Percentiles rank a stretch among this genome's conserved stretches.
Conservation (phyloP, 2,329 filamentous ascomycete species). For the Lecanosticta acicola region DNA sequence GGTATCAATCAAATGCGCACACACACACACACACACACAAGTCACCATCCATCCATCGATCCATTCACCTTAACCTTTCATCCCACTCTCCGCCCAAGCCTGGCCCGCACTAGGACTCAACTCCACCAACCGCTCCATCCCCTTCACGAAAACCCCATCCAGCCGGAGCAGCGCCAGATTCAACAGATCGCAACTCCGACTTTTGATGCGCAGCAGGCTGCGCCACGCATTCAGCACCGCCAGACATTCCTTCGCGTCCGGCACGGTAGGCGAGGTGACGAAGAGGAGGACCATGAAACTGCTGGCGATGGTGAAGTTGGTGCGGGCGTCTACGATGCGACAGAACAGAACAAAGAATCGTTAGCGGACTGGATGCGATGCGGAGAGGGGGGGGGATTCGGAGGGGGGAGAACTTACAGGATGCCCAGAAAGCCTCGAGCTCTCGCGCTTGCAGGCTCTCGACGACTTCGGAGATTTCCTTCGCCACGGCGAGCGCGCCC, state of each 20-base stretch:
- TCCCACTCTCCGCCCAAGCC: slow-evolving; percentile 24
- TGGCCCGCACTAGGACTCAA: slow-evolving; percentile 28
- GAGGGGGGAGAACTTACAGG: slow-evolving; percentile 23
- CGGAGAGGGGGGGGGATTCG: neutral
- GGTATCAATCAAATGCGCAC: neutral
- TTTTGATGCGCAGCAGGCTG: slow-evolving; percentile 29
- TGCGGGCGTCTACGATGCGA: slow-evolving; percentile 31
- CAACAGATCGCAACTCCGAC: slow-evolving; percentile 32
- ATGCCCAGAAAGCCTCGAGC: slow-evolving; percentile 33
- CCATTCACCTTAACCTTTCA: neutral
- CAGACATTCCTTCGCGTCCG: slow-evolving; percentile 30
- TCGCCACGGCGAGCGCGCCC: slow-evolving; percentile 29
- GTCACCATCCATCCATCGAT: neutral
- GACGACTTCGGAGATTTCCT: slow-evolving; percentile 30
- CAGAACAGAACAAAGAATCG: no score
- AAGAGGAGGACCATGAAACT: slow-evolving; percentile 33
- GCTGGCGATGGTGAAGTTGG: slow-evolving; percentile 33
- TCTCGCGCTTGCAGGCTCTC: slow-evolving; percentile 28
- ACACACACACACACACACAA: neutral
- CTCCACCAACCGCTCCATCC: slow-evolving; percentile 28
- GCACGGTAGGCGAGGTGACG: slow-evolving; percentile 25
- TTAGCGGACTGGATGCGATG: neutral
- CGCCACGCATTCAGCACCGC: slow-evolving; percentile 29
- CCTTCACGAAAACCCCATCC: slow-evolving; percentile 29
- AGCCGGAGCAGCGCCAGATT: slow-evolving; percentile 30